These are phyloP conservation scores for Suillus variegatus DNA, from an alignment of 768 basidiomycete genomes.

Conservation along the genomic window DNA sequence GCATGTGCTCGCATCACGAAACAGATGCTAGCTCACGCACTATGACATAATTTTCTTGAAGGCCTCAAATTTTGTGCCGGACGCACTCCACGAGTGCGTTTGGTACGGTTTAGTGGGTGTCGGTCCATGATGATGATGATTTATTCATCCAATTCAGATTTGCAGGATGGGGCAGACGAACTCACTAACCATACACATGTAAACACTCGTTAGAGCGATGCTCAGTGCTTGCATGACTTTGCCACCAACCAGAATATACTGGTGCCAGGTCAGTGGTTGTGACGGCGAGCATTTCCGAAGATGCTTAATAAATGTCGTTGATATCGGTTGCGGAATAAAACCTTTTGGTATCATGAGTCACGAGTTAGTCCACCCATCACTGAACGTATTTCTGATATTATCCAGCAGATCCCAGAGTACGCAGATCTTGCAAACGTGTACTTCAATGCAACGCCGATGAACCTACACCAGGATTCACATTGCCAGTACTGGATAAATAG, in stretches of 20 bases:
- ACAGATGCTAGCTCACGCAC: neutral
- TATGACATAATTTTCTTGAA: neutral
- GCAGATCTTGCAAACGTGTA: neutral
- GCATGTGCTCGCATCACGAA: neutral
- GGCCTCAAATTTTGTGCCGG: neutral
- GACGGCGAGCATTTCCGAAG: neutral
- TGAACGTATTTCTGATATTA: neutral
- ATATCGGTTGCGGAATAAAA: neutral
- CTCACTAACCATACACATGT: neutral
- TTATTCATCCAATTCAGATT: neutral
- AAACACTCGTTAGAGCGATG: neutral
- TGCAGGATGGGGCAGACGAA: neutral
- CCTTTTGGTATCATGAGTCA: neutral
- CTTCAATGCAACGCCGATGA: neutral
- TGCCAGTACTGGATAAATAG: neutral
- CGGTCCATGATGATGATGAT: neutral
- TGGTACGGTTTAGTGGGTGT: neutral
- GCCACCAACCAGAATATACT: neutral
- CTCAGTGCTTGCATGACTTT: neutral
- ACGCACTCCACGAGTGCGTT: neutral
- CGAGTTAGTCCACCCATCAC: neutral
- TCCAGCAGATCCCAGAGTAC: neutral
- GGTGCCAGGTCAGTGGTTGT: neutral
- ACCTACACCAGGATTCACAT: neutral
- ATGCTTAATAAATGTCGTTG: neutral